phyloP scores from a whole-genome alignment of 1,284 basidiomycete species.

The Erythrobasidium hasegawianum region DNA sequence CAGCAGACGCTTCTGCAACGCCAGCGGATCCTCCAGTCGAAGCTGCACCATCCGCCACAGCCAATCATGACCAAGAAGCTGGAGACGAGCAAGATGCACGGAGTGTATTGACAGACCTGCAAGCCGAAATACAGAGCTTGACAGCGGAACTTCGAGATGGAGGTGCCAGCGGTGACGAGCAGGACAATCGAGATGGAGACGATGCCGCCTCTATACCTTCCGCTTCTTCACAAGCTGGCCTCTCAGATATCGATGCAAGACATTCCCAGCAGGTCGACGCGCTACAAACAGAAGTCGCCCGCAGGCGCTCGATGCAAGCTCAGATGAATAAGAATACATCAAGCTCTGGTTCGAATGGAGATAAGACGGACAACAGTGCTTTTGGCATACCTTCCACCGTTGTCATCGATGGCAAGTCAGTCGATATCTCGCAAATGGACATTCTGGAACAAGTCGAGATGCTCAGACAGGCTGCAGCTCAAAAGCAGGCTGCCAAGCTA shows the following conservation, averaged over 20 bases:
- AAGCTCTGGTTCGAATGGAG: neutral
- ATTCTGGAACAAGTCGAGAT: constrained; percentile 32
- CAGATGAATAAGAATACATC: neutral
- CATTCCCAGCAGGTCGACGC: neutral
- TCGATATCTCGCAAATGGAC: constrained; percentile 27
- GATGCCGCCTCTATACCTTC: too few species aligned
- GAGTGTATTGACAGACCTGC: too few species aligned
- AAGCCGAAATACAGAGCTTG: too few species aligned
- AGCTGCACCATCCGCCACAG: too few species aligned
- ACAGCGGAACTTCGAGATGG: too few species aligned
- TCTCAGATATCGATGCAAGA: neutral
- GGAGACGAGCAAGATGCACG: too few species aligned
- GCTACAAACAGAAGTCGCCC: neutral
- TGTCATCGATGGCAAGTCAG: constrained; percentile 9
- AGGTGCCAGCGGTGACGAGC: too few species aligned
- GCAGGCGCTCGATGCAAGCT: neutral
- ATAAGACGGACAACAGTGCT: constrained; percentile 3
- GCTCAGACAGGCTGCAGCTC: constrained; percentile 7
- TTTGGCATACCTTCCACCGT: constrained; percentile 26
- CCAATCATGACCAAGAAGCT: too few species aligned
- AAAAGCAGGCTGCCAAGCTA: neutral
- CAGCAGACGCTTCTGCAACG: too few species aligned
- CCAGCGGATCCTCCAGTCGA: too few species aligned
- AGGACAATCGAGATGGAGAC: too few species aligned
- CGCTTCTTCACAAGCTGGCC: neutral